Base-by-base conservation (phyloP, 139 green algal genomes). In the Cymbomonas tetramitiformis region DNA sequence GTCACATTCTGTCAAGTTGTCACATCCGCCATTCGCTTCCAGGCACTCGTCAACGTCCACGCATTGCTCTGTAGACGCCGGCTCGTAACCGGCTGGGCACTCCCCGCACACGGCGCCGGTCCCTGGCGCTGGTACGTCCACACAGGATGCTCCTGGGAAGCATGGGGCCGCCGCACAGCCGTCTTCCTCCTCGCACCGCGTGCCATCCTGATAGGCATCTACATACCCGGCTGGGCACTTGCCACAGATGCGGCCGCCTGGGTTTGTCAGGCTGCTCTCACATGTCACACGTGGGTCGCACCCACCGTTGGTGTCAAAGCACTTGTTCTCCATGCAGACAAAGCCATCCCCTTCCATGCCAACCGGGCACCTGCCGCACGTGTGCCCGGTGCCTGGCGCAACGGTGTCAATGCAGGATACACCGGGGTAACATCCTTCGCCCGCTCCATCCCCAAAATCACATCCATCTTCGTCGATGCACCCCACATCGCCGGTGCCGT, bases 381-480 rank as follows among this genome's bases (percentile, higher is more conserved):
- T n/a, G 51, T 47, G 46, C 19, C 18, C 29, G n/a, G 4, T 18
- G 25, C 46, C 51, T n/a, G 46, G 18, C 18, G 48, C 48, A 12
- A 29, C 26, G 9, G 19, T 41, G 21, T 58, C 51, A 12, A 6
- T 5, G 51, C 51, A 58, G 8, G 4, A 30, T 33, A 46, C 28
- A 9, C 25, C 51, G 32, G 26, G 51, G 30, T 30, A 58, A 33
- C 51, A 58, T 21, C 31, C 31, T 15, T 44, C 30, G 7, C 8
- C 18, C n/a, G n/a, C n/a, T n/a, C n/a, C n/a, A n/a, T n/a, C n/a
- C n/a, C n/a, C n/a, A n/a, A n/a, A n/a, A 5, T 9, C 29, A 33
- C 51, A 58, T 21, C 5, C 26, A 33, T 58, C 51, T 15, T 47
- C 10, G 23, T 58, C 51, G 5, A 46, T 33, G 23, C 51, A 58